Percentiles rank a stretch among this genome's conserved stretches.
These are phyloP conservation scores for Sarocladiaceae sp. DNA, from an alignment of 2,329 filamentous ascomycete species.

Conservation along the genomic window DNA sequence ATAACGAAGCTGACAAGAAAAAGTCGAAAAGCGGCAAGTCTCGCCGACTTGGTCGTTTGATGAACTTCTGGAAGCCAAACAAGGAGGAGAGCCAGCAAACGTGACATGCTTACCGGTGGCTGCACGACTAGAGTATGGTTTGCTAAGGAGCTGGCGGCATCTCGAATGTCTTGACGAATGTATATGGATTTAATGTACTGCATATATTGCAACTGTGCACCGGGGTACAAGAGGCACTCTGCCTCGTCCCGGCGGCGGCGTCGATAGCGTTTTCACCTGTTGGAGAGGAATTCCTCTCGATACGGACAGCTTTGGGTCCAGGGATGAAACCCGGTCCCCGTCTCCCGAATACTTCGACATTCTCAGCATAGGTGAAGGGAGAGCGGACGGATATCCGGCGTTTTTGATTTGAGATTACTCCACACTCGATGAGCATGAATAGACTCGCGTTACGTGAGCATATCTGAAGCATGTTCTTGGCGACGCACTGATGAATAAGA, in stretches of 20 bases:
- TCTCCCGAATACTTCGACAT: too few species aligned
- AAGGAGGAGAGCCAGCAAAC: slow-evolving; percentile 22
- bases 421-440: slow-evolving; percentile 9
- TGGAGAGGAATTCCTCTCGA: too few species aligned
- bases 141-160: slow-evolving; percentile 12
- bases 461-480: slow-evolving; percentile 6
- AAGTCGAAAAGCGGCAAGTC: slow-evolving; percentile 56
- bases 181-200: slow-evolving; percentile 32
- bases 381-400: too few species aligned
- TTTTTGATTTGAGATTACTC: not conserved
- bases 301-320: too few species aligned
- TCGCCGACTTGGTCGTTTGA: slow-evolving; percentile 65
- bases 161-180: slow-evolving; percentile 21
- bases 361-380: too few species aligned
- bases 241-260: too few species aligned
- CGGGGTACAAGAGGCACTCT: too few species aligned
- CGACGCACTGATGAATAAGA: slow-evolving; percentile 3
- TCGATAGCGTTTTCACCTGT: too few species aligned
- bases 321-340: too few species aligned
- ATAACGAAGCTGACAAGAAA: slow-evolving; percentile 47
- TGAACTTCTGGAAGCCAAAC: slow-evolving; percentile 71
- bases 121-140: slow-evolving; percentile 14
- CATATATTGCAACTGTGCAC: slow-evolving; percentile 16
- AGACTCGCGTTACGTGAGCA: slow-evolving; percentile 9
- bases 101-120: not conserved